Conservation (phyloP, 345 rosid genomes). For the Passiflora organensis region DNA sequence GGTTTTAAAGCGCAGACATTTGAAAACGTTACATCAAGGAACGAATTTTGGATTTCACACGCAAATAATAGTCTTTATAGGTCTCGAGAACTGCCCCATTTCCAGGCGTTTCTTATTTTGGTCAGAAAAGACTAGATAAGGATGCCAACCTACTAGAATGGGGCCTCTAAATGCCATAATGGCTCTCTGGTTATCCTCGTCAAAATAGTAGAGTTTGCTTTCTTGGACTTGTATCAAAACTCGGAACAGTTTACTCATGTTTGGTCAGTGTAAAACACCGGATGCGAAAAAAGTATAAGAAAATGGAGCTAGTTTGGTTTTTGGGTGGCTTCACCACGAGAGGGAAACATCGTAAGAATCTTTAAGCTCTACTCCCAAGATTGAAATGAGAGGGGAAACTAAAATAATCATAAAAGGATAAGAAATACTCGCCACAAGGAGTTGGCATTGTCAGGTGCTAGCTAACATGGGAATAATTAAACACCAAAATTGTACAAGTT, state of each 20-base stretch:
- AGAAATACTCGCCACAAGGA: conserved; percentile 28
- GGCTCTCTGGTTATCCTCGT: too few relatives aligned
- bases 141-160: conserved; percentile 9
- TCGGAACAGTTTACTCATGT: too few relatives aligned
- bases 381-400: conserved; percentile 19
- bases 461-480: conserved; percentile 20
- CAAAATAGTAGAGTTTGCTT: neutral
- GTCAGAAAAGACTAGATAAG: conserved; percentile 12
- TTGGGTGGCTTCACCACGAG: conserved; percentile 46
- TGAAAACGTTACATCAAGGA: too few relatives aligned
- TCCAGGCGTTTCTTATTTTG: too few relatives aligned
- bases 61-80: too few relatives aligned
- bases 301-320: conserved; percentile 32
- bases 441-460: conserved; percentile 50
- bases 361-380: conserved; percentile 42
- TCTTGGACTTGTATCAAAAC: neutral
- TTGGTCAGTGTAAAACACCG: too few relatives aligned
- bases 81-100: too few relatives aligned
- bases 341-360: conserved; percentile 36
- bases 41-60: too few relatives aligned
- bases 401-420: conserved; percentile 15
- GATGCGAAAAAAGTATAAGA: conserved; percentile 8
- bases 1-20: too few relatives aligned
- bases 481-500: conserved; percentile 13
- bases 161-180: neutral